Evolutionary conservation across 2,329 filamentous ascomycete species (phyloP), one percentile per base, ranked within the genome.

Genomic region (Thermomyces lanuginosus): DNA sequence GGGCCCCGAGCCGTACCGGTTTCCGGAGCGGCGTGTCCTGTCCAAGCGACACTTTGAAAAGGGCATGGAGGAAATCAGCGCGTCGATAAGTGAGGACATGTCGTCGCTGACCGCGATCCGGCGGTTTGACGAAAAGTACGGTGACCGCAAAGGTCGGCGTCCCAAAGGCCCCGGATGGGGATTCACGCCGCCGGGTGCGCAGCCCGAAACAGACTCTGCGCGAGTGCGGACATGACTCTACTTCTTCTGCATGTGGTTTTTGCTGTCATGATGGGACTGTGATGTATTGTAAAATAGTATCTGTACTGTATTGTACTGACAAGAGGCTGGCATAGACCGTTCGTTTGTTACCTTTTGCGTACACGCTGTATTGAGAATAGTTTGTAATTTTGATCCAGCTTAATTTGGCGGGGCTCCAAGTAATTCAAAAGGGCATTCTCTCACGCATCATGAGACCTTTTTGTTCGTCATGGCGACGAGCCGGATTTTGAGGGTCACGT

Each of bases 61-160:
- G 38, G 89, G 82, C 2, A 63, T 92, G 42, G 68, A 72, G 42
- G 84, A 95, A 52, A 92, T 98, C 39, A 80, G 76, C 30, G 83
- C 89, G 0, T 91, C 80, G 42, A 84, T 93, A 38, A 84, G 72
- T 41, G 86, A 93, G 51, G 84, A 98, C 44, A 95, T 93, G 86
- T 64, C 71, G 25, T 81, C 72, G 16, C 60, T 98, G 35, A 70
- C 72, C 37, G 79, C 80, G 8, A 92, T 98, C 42, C 69, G 81
- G 41, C 91, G 91, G 55, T 98, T 95, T 45, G 89, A 98, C 47
- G 81, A 92, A 55, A 78, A 86, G 49, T 98, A 84, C 49, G 86
- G 89, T 14, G 83, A 92, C 46, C 68, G 76, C 18, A 76, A 71
- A 44, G 69, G 66, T 1, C 67, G 69, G 39, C 66, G 69, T 45